Base-by-base conservation (phyloP, 352 stramenopile genomes). In the Phytophthora crassamura region DNA sequence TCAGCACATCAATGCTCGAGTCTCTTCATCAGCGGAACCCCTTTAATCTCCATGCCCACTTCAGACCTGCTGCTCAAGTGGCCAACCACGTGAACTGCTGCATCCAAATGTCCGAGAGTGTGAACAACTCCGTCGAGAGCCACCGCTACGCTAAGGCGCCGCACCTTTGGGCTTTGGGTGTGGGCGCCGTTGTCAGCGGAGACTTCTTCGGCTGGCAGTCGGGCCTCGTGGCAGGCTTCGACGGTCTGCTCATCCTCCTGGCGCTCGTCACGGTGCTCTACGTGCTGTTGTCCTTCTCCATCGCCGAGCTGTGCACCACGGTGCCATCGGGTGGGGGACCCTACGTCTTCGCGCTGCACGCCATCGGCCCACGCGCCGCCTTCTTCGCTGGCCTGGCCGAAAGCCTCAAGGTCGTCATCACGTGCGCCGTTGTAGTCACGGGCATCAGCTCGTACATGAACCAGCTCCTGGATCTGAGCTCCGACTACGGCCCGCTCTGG, bases 161-260 rank as follows among this genome's bases (percentile, higher is more conserved):
- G 39, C 79, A 88, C 41, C 77, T 88, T 33, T 88, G 79, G 79
- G 75, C 75, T 7, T 49, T 88, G 15, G 80, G 77, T 2, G 77
- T 88, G n/a, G 79, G 80, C 32, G 75, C 80, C 38, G 80, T 88
- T 52, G 62, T 88, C 58, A 75, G 59, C 3, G 80, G 81, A 34
- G 77, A 90, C 63, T 90, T 88, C 42, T 90, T 88, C 66, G 81
- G 79, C 41, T 90, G 78, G 79, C 81, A 90, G 45, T 59, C 77
- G 10, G 77, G 72, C 9, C 67, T 88, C 40, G 67, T 84, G 33
- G 75, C 81, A 4, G 78, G 81, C 47, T 86, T 90, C 48, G 62
- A 86, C 43, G 82, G 79, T 0, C 66, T 90, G 9, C 75, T 88
- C 42, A 75, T 90, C 50, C 83, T 85, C 49, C 51, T 90, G 38